Percentiles rank a stretch among this genome's conserved stretches.
phyloP scores from a whole-genome alignment of 148 eudicot genomes.

The Rhododendron ovatum region DNA sequence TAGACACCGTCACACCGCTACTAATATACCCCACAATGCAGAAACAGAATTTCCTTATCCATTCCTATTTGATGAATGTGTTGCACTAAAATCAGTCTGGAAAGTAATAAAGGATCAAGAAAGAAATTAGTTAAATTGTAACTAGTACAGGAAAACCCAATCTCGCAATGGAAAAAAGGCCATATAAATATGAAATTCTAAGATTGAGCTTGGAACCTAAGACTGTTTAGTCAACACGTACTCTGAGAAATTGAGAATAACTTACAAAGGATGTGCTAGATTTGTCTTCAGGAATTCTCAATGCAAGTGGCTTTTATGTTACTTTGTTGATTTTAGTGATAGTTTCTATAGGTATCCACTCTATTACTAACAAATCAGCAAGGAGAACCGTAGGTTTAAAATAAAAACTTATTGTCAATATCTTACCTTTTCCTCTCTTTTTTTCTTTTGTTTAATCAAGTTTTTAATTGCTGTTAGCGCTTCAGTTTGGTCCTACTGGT shows the following conservation, averaged over 20 bases:
- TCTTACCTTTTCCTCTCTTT: neutral
- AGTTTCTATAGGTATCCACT: neutral
- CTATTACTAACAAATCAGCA: neutral
- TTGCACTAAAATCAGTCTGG: neutral
- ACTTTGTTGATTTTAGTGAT: neutral
- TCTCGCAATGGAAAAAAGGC: neutral
- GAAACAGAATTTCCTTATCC: neutral
- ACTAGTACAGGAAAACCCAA: neutral
- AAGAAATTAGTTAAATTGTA: neutral
- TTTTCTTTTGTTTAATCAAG: neutral
- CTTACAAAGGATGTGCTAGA: neutral
- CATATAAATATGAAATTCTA: neutral
- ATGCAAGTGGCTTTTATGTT: neutral
- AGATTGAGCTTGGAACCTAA: neutral
- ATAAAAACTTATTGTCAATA: neutral
- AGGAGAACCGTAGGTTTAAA: neutral
- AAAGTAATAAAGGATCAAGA: neutral
- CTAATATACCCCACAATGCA: neutral
- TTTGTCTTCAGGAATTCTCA: neutral
- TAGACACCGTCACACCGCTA: neutral
- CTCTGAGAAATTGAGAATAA: neutral
- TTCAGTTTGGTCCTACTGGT: neutral
- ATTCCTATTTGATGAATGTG: neutral
- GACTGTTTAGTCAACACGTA: neutral
- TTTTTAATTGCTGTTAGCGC: neutral